A percentile compares a stretch with the other conserved stretches of the same genome.
Conservation (phyloP, 768 basidiomycete genomes). For the Collybia sp. region DNA sequence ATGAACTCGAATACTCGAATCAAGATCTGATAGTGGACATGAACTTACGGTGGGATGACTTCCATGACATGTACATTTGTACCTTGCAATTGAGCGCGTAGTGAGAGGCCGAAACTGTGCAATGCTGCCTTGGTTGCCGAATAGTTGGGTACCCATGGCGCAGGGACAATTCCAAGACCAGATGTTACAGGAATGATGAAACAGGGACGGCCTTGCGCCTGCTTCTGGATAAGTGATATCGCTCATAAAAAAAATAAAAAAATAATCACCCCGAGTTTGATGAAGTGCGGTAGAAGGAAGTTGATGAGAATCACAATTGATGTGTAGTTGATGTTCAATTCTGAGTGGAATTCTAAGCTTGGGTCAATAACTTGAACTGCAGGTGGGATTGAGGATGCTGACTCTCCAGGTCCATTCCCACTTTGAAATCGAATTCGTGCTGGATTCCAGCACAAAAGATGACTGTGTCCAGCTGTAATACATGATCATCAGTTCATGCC, state of each 20-base stretch:
- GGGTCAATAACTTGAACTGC: background rate
- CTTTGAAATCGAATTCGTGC: conserved; percentile 40
- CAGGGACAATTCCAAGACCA: conserved; percentile 42
- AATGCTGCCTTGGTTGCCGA: conserved; percentile 56
- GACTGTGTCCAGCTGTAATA: conserved; percentile 47
- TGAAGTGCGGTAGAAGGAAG: conserved; percentile 49
- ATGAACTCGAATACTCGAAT: background rate
- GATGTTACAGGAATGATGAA: conserved; percentile 51
- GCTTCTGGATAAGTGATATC: background rate
- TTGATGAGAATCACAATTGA: conserved; percentile 44
- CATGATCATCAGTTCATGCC: background rate
- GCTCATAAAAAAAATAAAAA: background rate
- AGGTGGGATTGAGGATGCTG: conserved; percentile 9
- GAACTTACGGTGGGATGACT: conserved; percentile 51
- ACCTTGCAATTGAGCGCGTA: conserved; percentile 39
- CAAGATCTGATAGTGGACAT: background rate
- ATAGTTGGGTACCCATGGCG: conserved; percentile 40
- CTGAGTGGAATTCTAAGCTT: conserved; percentile 33
- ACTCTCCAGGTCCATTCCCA: conserved; percentile 37
- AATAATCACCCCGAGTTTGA: conserved; percentile 42
- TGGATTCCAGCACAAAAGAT: conserved; percentile 53
- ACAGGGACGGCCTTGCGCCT: conserved; percentile 41
- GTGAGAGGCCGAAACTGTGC: conserved; percentile 44
- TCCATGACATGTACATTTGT: conserved; percentile 53
- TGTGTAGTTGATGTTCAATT: conserved; percentile 52